Evolutionary conservation across 2,329 filamentous ascomycete genomes (phyloP).

Genomic region (Arthroderma uncinatum): DNA sequence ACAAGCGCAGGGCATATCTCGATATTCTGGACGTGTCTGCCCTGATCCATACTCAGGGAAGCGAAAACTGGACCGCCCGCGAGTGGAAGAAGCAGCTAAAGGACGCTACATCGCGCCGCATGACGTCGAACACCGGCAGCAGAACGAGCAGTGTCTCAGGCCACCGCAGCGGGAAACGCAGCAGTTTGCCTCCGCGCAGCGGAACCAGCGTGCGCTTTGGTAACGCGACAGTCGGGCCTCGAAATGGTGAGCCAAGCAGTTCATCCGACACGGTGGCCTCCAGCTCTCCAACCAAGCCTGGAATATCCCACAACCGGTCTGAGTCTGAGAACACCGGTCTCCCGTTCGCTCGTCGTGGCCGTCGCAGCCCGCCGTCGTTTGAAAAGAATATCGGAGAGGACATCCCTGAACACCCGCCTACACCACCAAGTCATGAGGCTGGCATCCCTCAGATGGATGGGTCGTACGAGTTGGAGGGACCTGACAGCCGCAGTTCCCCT

Average conservation of each 20-base stretch:
- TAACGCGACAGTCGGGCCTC: conserved; percentile 14
- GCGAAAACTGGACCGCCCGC: conserved; percentile 64
- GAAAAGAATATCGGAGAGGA: conserved; percentile 14
- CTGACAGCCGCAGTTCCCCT: conserved; percentile 31
- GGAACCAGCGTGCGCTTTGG: conserved; percentile 27
- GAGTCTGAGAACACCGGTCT: conserved; percentile 24
- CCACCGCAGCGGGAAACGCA: conserved; percentile 36
- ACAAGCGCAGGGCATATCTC: conserved; percentile 78
- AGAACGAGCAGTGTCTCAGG: conserved; percentile 55
- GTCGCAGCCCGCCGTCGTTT: conserved; percentile 2
- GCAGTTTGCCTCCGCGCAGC: conserved; percentile 27
- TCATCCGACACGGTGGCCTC: conserved; percentile 19
- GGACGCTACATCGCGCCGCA: conserved; percentile 56
- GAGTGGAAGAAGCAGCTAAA: conserved; percentile 88
- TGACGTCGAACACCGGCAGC: conserved; percentile 28
- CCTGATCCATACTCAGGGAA: conserved; percentile 68
- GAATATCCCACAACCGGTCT: conserved; percentile 22
- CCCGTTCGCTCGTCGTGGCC: background rate
- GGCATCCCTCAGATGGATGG: conserved; percentile 21
- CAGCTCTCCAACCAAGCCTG: background rate
- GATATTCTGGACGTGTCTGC: conserved; percentile 75
- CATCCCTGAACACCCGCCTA: conserved; percentile 24
- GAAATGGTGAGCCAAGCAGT: conserved; percentile 15
- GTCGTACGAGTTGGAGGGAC: conserved; percentile 18
- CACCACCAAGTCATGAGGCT: conserved; percentile 31